phyloP scores from a whole-genome alignment of 176 grass and related monocot species.

The Rhynchospora tenuis region DNA sequence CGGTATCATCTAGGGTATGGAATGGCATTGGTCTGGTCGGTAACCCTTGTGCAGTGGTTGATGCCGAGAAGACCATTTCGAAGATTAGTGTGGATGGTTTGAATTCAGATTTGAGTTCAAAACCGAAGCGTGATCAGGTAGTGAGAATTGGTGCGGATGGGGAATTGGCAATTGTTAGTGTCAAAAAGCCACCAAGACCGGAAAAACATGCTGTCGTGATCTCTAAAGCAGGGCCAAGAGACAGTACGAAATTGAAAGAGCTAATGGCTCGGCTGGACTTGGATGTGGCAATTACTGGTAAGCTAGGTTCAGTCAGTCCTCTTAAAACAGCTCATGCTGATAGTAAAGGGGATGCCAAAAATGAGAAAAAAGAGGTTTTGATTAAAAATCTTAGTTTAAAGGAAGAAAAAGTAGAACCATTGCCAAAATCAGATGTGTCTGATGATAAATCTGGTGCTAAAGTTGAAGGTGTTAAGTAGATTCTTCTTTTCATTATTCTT shows the following conservation, averaged over 20 bases:
- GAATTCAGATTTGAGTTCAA: constrained; percentile 17
- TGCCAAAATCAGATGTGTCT: not conserved
- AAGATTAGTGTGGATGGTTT: constrained; percentile 31
- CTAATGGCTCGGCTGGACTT: constrained; percentile 72
- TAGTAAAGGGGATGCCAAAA: constrained; percentile 34
- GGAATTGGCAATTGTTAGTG: constrained; percentile 30
- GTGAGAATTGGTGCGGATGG: constrained; percentile 49
- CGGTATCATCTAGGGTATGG: constrained; percentile 59
- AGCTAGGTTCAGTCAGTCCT: constrained; percentile 37
- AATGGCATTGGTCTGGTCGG: constrained; percentile 70
- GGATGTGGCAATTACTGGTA: constrained; percentile 25
- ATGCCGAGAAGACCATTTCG: constrained; percentile 56
- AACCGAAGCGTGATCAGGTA: constrained; percentile 27
- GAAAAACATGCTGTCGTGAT: constrained; percentile 46
- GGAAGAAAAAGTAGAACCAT: not conserved
- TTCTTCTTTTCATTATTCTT: not conserved
- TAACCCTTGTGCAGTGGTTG: constrained; percentile 84
- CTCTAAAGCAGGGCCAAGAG: constrained; percentile 35
- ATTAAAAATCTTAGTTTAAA: not conserved
- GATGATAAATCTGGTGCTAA: not conserved
- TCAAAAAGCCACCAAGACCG: constrained; percentile 47
- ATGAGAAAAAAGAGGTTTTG: constrained; percentile 24
- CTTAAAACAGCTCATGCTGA: constrained; percentile 33
- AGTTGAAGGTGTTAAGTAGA: constrained; percentile 23
- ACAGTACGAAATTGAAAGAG: constrained; percentile 78